Conservation (phyloP, 768 basidiomycete genomes). For the Hebeloma cylindrosporum region DNA sequence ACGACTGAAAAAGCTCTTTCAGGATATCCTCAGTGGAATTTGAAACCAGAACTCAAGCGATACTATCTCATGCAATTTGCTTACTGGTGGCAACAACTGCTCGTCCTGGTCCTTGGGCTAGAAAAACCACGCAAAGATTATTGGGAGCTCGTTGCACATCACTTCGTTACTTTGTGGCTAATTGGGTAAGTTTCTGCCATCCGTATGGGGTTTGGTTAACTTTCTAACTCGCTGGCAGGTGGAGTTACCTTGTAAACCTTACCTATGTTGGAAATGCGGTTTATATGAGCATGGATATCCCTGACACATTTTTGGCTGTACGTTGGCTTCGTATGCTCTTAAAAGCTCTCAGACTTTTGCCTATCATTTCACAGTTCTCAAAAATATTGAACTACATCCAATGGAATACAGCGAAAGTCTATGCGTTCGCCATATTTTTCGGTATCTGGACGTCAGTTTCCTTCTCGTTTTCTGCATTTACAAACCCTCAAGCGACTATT, state of each 20-base stretch:
- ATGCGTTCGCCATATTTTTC: slow-evolving; percentile 66
- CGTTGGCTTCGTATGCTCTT: slow-evolving; percentile 32
- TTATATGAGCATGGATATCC: slow-evolving; percentile 96
- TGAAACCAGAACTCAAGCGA: slow-evolving; percentile 80
- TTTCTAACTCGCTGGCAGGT: slow-evolving; percentile 42
- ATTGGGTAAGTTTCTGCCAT: slow-evolving; percentile 58
- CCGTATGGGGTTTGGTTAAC: not conserved
- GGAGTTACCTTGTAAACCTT: slow-evolving; percentile 80
- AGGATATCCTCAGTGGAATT: slow-evolving; percentile 91
- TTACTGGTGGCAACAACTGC: slow-evolving; percentile 93
- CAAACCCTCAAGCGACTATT: not conserved
- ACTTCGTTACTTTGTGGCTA: slow-evolving; percentile 93
- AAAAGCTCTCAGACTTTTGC: not conserved
- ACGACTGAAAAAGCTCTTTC: not conserved
- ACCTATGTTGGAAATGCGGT: slow-evolving; percentile 90
- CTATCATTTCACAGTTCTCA: slow-evolving; percentile 52
- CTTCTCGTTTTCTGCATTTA: not conserved
- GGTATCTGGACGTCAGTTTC: slow-evolving; percentile 75
- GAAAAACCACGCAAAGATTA: slow-evolving; percentile 97
- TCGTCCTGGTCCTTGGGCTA: slow-evolving; percentile 79
- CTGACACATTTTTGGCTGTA: slow-evolving; percentile 86
- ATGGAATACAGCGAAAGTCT: slow-evolving; percentile 58
- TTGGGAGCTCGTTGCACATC: slow-evolving; percentile 83
- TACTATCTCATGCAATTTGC: slow-evolving; percentile 94
- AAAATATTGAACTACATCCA: slow-evolving; percentile 90